These are phyloP conservation scores for Pugionium cornutum DNA, from an alignment of 345 rosid genomes.

Conservation along the genomic window DNA sequence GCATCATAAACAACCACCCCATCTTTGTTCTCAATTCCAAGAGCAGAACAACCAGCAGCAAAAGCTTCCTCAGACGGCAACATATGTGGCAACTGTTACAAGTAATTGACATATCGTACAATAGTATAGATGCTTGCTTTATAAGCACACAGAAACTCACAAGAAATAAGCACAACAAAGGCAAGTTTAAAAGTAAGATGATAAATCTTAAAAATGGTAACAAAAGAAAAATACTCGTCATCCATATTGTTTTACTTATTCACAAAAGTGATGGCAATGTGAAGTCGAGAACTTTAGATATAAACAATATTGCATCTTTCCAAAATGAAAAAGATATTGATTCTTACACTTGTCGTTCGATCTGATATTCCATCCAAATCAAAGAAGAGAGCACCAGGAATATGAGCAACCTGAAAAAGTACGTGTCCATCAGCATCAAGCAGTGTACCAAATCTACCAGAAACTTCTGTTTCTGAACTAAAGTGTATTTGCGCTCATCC, in stretches of 20 bases:
- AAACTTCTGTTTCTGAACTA: neutral
- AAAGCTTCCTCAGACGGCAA: conserved; percentile 94
- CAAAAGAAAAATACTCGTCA: neutral
- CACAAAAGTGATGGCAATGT: neutral
- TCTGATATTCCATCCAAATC: conserved; percentile 95
- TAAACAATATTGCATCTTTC: neutral
- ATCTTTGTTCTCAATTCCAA: conserved; percentile 86
- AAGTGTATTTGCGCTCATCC: neutral
- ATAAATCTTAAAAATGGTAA: conserved; percentile 4
- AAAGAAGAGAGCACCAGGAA: conserved; percentile 95
- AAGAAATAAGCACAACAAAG: neutral
- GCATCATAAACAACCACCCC: conserved; percentile 97
- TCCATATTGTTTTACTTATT: neutral
- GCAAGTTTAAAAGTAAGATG: neutral
- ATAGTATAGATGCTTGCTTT: neutral
- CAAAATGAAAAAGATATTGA: neutral
- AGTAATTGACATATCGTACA: conserved; percentile 18
- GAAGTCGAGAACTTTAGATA: neutral
- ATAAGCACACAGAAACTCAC: neutral
- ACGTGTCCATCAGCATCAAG: conserved; percentile 20
- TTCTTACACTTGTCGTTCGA: conserved; percentile 67
- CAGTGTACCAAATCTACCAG: neutral
- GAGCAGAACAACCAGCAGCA: conserved; percentile 95
- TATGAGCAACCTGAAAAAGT: conserved; percentile 79
- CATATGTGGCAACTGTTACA: conserved; percentile 93